Evolutionary conservation across 2,329 filamentous ascomycete species (phyloP).

Genomic region (Talaromyces amestolkiae): DNA sequence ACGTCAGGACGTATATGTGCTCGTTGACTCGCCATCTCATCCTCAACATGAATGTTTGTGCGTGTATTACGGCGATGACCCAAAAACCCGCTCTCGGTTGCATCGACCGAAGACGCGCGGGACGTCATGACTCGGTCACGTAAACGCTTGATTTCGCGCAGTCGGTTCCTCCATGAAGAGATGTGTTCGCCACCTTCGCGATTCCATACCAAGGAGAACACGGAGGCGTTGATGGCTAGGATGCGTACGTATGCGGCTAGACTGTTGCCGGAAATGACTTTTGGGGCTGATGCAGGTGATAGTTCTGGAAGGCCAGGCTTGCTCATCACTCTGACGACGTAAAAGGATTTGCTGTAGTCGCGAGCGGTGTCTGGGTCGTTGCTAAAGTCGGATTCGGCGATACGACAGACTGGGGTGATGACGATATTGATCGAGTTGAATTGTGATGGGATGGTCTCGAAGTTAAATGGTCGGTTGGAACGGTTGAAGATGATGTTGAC

Average conservation of each 20-base stretch:
- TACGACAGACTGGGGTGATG: constrained; percentile 70
- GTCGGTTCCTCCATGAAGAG: constrained; percentile 82
- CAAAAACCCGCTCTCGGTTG: constrained; percentile 33
- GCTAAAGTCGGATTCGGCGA: constrained; percentile 39
- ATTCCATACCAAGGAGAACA: constrained; percentile 90
- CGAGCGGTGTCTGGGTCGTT: constrained; percentile 21
- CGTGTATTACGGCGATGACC: constrained; percentile 39
- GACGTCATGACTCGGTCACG: constrained; percentile 56
- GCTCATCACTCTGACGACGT: constrained; percentile 84
- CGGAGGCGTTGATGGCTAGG: constrained; percentile 85
- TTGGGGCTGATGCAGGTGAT: constrained; percentile 82
- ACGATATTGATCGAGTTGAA: constrained; percentile 98
- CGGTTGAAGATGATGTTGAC: constrained; percentile 99
- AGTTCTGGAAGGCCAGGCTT: constrained; percentile 87
- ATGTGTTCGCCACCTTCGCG: constrained; percentile 72
- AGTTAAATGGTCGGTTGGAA: constrained; percentile 82
- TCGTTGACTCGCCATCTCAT: constrained; percentile 30
- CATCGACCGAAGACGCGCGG: constrained; percentile 31
- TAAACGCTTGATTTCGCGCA: constrained; percentile 79
- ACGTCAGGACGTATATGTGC: constrained; percentile 35
- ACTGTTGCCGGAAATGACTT: constrained; percentile 79
- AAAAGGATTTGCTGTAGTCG: constrained; percentile 58
- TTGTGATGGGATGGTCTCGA: constrained; percentile 87
- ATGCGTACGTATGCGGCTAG: constrained; percentile 83
- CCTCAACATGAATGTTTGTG: constrained; percentile 38